A percentile compares a stretch with the other conserved stretches of the same genome.
These are phyloP conservation scores for Leptoxyphium fumago DNA, from an alignment of 2,329 filamentous ascomycete genomes.

Conservation along the genomic window DNA sequence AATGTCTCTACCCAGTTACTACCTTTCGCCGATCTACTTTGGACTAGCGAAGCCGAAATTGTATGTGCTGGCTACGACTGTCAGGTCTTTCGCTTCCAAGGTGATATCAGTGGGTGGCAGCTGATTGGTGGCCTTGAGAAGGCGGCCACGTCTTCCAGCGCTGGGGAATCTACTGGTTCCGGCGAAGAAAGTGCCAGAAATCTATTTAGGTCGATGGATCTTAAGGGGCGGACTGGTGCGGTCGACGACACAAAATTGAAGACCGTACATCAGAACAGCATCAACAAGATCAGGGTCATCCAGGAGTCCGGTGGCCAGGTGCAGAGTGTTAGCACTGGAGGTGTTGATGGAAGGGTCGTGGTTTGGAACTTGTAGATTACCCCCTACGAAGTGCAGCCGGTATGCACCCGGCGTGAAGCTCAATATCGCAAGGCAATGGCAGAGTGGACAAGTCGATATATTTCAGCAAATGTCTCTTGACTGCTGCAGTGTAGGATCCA, in stretches of 20 bases:
- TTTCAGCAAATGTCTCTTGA: too few relatives aligned
- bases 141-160: constrained; percentile 25
- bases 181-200: constrained; percentile 88
- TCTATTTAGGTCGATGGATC: constrained; percentile 98
- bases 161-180: constrained; percentile 39
- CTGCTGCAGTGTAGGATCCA: too few relatives aligned
- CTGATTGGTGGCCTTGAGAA: constrained; percentile 67
- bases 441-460: too few relatives aligned
- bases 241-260: constrained; percentile 79
- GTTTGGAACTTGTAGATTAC: constrained; percentile 29
- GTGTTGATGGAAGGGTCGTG: constrained; percentile 34
- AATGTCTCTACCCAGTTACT: constrained; percentile 80
- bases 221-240: constrained; percentile 62
- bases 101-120: constrained; percentile 67
- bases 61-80: constrained; percentile 83
- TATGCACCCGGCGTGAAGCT: too few relatives aligned
- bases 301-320: constrained; percentile 43
- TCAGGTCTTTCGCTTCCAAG: constrained; percentile 80
- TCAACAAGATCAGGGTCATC: constrained; percentile 69
- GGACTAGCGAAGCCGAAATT: constrained; percentile 84
- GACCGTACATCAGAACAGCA: constrained; percentile 93
- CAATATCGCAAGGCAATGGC: too few relatives aligned
- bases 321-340: constrained; percentile 61
- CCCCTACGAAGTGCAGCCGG: too few relatives aligned
- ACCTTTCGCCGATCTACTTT: constrained; percentile 84